These are phyloP conservation scores for Silybum marianum DNA, from an alignment of 129 eudicot species.

Conservation along the genomic window DNA sequence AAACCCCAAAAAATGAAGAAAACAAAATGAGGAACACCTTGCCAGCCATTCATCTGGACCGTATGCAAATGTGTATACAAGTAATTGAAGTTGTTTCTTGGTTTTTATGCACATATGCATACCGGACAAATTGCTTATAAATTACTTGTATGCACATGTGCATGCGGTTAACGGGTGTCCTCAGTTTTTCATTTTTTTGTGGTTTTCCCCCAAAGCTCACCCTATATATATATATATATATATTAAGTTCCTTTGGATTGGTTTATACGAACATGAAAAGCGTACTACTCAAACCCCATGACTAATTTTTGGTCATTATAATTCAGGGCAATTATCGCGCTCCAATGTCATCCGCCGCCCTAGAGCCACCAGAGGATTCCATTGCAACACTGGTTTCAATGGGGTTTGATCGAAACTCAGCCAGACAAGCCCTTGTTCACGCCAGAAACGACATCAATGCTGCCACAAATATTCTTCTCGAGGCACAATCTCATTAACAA, in stretches of 20 bases:
- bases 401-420: conserved; percentile 94
- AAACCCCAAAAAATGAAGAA: no score
- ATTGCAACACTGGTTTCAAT: conserved; percentile 80
- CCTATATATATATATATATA: not conserved
- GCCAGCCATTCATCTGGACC: no score
- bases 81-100: no score
- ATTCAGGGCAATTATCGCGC: conserved; percentile 65
- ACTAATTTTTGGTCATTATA: conserved; percentile 3
- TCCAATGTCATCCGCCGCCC: conserved; percentile 44
- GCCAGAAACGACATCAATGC: conserved; percentile 88
- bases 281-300: not conserved
- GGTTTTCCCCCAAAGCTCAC: no score
- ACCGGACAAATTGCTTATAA: no score
- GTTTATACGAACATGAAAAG: not conserved
- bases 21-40: no score
- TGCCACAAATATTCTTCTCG: conserved; percentile 91
- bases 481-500: conserved; percentile 65
- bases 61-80: no score
- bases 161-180: no score
- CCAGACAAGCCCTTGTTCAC: conserved; percentile 91
- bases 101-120: no score
- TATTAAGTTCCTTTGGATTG: not conserved
- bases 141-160: no score
- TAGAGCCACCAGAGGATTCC: conserved; percentile 80
- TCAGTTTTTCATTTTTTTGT: no score